Evolutionary conservation across 257 asterid species (phyloP), one percentile per base, ranked within the genome.

Genomic region (Hygrophila difformis): DNA sequence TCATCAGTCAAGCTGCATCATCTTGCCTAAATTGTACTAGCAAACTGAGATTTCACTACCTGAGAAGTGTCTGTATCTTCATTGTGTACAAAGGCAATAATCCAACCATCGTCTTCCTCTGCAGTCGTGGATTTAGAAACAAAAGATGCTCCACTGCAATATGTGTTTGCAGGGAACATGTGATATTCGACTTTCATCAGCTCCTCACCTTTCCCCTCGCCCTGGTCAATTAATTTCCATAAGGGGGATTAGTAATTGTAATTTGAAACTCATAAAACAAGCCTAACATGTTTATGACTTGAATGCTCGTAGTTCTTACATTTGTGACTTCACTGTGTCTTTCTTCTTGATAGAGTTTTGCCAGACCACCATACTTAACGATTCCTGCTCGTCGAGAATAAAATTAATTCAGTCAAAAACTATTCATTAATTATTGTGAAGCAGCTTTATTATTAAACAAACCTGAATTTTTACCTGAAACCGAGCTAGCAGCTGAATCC

Each of bases 361-460:
- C 74, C 9, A 71, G 36, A 5, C 79, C 76, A 2, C 79, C 76
- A 56, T 57, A 75, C 18, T 71, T 75, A 10, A 64, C 57, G 71
- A 58, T 57, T 7, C 73, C 82, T 75, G 41, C 10, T 11, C 6
- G 18, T n/a, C 11, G 20, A 2, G 22, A 1, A 18, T 12, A 8
- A 44, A 8, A 12, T 44, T 33, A 8, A 12, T 44, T 33, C 37
- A 4, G 37, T 33, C 37, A 24, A 5, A 2, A 33, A 33, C 37
- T 2, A 26, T 26, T 26, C 12, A 9, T 33, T 10, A 12, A 33
- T 4, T 2, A 33, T 33, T 10, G 10, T 26, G 8, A 1, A 26
- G 7, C 8, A 5, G 13, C 0, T 8, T 23, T 7, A 31, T n/a
- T n/a, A 5, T 6, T 12, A 23, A 6, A 31, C 26, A n/a, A n/a